Evolutionary conservation across 371 early-diverging fungal species (phyloP), one percentile per base, ranked within the genome.

Genomic region (Thermomucor indicae-seudaticae): DNA sequence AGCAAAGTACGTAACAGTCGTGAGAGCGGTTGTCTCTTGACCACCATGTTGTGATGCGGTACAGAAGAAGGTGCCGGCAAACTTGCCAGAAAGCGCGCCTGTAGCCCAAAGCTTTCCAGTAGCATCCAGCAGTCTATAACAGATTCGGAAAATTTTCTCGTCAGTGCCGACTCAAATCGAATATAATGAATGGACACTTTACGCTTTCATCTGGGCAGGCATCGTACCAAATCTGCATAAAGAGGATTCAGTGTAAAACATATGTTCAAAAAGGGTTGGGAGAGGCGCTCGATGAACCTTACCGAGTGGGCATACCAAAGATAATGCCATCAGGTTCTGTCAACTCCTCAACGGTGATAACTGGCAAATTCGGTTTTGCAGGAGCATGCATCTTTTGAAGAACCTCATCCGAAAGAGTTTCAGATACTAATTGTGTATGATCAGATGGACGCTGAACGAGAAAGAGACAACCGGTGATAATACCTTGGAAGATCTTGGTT

Each of bases 151-250:
- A 11, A 22, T 19, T 12, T 27, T 12, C 17, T 29, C n/a, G 27
- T 8, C 10, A 29, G 11, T 23, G 11, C 6, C 8, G 11, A 31
- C 5, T 20, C 16, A 31, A 14, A 17, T n/a, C 5, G 14, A 39
- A 7, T 19, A 5, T 32, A 29, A 20, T 10, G 25, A 40, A 41
- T 10, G 41, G 12, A 39, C 3, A n/a, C 44, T 51, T 40, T 53
- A 73, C 46, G 88, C 55, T 62, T 88, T 85, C 61, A 92, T 61
- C 57, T 93, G 93, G 28, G 91, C 89, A 0, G 91, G 84, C 41
- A 84, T 67, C 34, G 59, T 63, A 34, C 91, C 91, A 57, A 78
- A 57, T 35, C 56, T 54, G 39, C 25, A 35, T 37, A 29, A 17
- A 27, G 1, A 29, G 16, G 14, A 25, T 12, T 3, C 8, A 27